Evolutionary conservation across 2,329 filamentous ascomycete species (phyloP).

Genomic region (Karstenula rhodostoma): DNA sequence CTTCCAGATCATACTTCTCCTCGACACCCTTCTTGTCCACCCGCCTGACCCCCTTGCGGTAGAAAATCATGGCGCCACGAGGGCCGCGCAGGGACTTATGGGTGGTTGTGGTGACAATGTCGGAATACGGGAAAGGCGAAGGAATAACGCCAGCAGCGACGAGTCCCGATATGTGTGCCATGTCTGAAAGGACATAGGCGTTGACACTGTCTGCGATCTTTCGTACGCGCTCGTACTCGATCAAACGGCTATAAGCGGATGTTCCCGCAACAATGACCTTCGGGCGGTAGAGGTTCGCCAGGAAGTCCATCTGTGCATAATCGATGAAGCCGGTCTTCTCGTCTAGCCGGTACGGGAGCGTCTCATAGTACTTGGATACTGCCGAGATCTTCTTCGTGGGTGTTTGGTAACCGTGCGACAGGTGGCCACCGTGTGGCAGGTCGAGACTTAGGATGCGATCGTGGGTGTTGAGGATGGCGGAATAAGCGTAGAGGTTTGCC

Average conservation of each 20-base stretch:
- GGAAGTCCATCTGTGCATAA: slow-evolving; percentile 90
- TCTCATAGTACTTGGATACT: slow-evolving; percentile 99
- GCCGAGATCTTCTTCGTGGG: slow-evolving; percentile 85
- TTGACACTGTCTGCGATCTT: slow-evolving; percentile 93
- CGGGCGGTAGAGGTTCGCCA: slow-evolving; percentile 89
- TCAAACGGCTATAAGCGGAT: slow-evolving; percentile 96
- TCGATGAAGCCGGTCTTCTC: slow-evolving; percentile 94
- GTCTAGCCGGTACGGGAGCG: slow-evolving; percentile 92
- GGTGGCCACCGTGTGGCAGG: slow-evolving; percentile 92
- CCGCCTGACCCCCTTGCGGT: slow-evolving; percentile 93
- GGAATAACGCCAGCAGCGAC: slow-evolving; percentile 93
- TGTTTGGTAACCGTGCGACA: slow-evolving; percentile 97
- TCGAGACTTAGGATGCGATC: slow-evolving; percentile 97
- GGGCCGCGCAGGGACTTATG: slow-evolving; percentile 99
- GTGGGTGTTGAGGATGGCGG: slow-evolving; percentile 88
- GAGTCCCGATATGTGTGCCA: slow-evolving; percentile 98
- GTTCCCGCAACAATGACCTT: slow-evolving; percentile 97
- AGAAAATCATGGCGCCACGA: slow-evolving; percentile 99
- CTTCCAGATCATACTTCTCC: slow-evolving; percentile 92
- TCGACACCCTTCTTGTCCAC: slow-evolving; percentile 91
- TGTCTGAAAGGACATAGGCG: slow-evolving; percentile 95
- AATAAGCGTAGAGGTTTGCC: slow-evolving; percentile 85
- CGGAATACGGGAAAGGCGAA: slow-evolving; percentile 89
- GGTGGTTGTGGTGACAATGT: slow-evolving; percentile 97
- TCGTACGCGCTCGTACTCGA: slow-evolving; percentile 96